Base-by-base conservation (phyloP, 208 protist genomes). In the Novymonas esmeraldas region DNA sequence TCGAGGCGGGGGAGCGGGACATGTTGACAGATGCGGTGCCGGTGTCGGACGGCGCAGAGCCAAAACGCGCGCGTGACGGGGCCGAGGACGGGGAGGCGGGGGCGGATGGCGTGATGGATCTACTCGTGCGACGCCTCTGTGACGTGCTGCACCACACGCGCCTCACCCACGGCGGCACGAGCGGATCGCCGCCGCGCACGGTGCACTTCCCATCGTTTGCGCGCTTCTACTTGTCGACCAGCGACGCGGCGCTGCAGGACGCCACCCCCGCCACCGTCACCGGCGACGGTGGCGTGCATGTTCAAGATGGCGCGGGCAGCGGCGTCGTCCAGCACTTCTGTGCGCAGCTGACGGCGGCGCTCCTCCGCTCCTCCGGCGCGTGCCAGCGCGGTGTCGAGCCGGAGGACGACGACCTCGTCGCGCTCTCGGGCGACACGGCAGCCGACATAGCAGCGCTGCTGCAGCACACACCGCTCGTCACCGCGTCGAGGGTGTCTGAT, bases 181-280 rank as follows among this genome's bases (percentile, higher is more conserved):
- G 56, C 10, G 56, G 36, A 14, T 24, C 4, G 1, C 13, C 28
- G 39, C 39, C 56, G 39, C 24, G 16, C 26, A 4, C 56, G 36
- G 24, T 61, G 13, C 36, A 16, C 18, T 76, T 76, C 33, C 69
- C 70, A 1, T 68, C 70, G 36, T 76, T 76, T 54, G 62, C 70
- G 3, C 62, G 62, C 46, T 76, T 76, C 29, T 76, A 76, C 33
- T 29, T 76, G 13, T 24, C 36, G 9, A 50, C n/a, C 31, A 4
- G 33, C 22, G 60, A 49, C 34, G 16, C 56, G 7, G 60, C 14
- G 2, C 48, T 59, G 14, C 50, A 68, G n/a, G 10, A 41, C 36
- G 11, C 11, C 7, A 41, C 36, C 36, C 7, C 36, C n/a, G n/a
- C n/a, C n/a, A 26, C 0, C 22, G n/a, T 44, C 34, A n/a, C 22